Conservation (phyloP, 2,329 filamentous ascomycete species). For the Aspergillus brasiliensis region DNA sequence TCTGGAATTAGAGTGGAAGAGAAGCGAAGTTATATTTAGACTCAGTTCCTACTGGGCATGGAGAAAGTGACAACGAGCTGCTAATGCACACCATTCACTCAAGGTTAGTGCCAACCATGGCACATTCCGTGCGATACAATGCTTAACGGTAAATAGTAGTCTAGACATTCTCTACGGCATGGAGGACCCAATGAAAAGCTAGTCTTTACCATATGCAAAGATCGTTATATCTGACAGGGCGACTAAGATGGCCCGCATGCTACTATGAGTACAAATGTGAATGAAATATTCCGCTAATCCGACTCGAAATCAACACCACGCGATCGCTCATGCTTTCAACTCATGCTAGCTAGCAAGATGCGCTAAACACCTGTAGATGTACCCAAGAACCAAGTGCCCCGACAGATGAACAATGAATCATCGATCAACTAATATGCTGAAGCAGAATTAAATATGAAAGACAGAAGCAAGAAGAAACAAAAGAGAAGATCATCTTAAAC, state of each 20-base stretch:
- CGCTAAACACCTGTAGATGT: background rate
- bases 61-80: background rate
- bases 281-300: background rate
- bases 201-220: background rate
- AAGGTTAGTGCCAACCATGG: background rate
- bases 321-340: constrained; percentile 4
- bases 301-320: background rate
- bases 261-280: background rate
- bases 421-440: background rate
- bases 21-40: background rate
- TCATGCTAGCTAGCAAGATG: background rate
- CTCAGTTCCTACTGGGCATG: too few species aligned
- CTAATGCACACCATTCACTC: background rate
- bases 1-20: background rate
- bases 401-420: background rate
- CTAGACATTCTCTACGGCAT: too few species aligned
- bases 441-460: background rate
- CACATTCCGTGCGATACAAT: too few species aligned
- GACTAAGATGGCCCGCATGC: background rate
- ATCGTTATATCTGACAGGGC: background rate
- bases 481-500: constrained; percentile 19
- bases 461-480: background rate
- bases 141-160: too few species aligned
- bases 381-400: background rate
- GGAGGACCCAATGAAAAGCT: too few species aligned